Base-by-base conservation (phyloP, 1,139 yeast species). In the Zygosaccharomyces sapae region DNA sequence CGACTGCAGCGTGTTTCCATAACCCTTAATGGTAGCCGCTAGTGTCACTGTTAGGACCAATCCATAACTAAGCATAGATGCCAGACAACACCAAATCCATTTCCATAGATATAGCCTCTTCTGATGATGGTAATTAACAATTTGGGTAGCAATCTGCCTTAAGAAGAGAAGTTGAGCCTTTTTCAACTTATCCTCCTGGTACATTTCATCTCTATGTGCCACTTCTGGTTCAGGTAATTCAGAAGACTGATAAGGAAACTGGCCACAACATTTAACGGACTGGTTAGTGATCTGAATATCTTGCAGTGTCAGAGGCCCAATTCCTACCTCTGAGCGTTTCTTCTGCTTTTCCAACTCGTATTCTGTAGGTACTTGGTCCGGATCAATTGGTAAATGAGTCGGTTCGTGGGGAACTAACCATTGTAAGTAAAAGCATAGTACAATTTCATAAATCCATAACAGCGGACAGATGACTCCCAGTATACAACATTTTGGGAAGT, bases 381-480 rank as follows among this genome's bases (percentile, higher is more conserved):
- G 50, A 1, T 48, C 43, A 2, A 61, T 19, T 10, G 31, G 40
- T 7, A 50, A 43, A 31, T 52, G 52, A 1, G 36, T 29, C 3
- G 56, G 48, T 18, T 50, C 56, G 35, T 57, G 55, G 16, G 48
- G 45, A 4, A 51, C 29, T 24, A 40, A 41, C 41, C 50, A 49
- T 33, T 55, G 58, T 8, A 43, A 13, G 43, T 55, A 54, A 1
- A 56, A 5, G 42, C 50, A 60, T 8, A 56, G 20, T 7, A 40
- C 29, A 3, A 61, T 35, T 42, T 54, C 50, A n/a, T 37, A 37
- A 5, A 59, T 3, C 61, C 62, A 58, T 13, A 54, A 38, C 3
- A 57, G 5, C 8, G 66, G 66, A 2, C 56, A 18, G 5, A 61
- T 10, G 13, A 59, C 44, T 1, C 66, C 67, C 8, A 48, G 27